Percentiles rank a stretch among this genome's conserved stretches.
Conservation (phyloP, 768 basidiomycete species). For the Rhizopogon vulgaris region DNA sequence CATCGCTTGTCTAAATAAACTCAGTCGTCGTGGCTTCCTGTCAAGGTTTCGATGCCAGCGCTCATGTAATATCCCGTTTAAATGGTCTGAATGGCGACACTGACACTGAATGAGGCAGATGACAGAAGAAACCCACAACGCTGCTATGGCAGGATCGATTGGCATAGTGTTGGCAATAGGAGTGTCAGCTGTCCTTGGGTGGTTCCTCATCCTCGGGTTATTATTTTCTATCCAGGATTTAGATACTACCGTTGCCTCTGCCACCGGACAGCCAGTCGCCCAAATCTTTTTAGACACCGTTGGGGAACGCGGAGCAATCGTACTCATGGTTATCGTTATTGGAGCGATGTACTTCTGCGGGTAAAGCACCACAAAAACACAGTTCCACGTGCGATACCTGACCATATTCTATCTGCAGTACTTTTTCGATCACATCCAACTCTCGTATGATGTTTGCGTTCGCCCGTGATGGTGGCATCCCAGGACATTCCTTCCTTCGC, state of each 20-base stretch:
- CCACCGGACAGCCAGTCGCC: slow-evolving; percentile 65
- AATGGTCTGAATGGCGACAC: neutral
- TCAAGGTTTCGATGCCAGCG: slow-evolving; percentile 67
- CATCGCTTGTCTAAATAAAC: neutral
- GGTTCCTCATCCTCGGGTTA: slow-evolving; percentile 67
- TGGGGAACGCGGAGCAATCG: slow-evolving; percentile 68
- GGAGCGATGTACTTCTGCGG: slow-evolving; percentile 74
- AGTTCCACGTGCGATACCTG: neutral
- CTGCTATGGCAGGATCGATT: slow-evolving; percentile 59
- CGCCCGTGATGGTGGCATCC: slow-evolving; percentile 67
- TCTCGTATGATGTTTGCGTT: slow-evolving; percentile 84
- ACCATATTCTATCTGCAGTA: slow-evolving; percentile 28
- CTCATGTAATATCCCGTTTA: slow-evolving; percentile 42
- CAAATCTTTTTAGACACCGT: slow-evolving; percentile 78
- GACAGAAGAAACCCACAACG: slow-evolving; percentile 74
- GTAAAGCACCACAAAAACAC: slow-evolving; percentile 23
- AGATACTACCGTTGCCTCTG: slow-evolving; percentile 42
- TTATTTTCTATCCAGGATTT: slow-evolving; percentile 77
- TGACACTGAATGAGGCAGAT: slow-evolving; percentile 34
- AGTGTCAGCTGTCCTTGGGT: slow-evolving; percentile 65
- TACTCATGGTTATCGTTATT: slow-evolving; percentile 66
- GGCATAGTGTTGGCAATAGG: slow-evolving; percentile 70
- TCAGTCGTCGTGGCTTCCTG: neutral
- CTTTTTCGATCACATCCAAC: slow-evolving; percentile 74
- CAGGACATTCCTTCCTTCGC: slow-evolving; percentile 61